Evolutionary conservation across 345 rosid genomes (phyloP), one percentile per base, ranked within the genome.

Genomic region (Hibiscus mutabilis): DNA sequence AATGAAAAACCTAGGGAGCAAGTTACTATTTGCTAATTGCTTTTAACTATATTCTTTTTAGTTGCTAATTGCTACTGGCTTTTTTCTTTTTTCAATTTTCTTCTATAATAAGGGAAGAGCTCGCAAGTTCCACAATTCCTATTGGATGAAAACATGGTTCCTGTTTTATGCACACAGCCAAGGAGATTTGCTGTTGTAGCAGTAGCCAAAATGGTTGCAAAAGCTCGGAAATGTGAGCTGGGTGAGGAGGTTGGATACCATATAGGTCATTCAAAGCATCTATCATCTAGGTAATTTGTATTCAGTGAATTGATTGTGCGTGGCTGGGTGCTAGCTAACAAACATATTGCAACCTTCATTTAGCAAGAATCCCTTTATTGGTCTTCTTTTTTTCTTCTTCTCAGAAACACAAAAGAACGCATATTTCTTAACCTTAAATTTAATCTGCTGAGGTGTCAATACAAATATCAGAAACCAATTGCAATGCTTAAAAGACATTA

Each of bases 111-210:
- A 93, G 98, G 98, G 78, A 93, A 93, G 84, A 93, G 97, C 87
- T 91, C 98, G 31, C 98, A 93, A 78, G 87, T 91, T 64, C 98
- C 98, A 21, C 98, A 93, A 74, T 93, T 91, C 82, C 90, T 93
- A 44, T 66, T 89, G 76, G 96, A 88, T 46, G 84, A 68, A 40
- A 86, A 89, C 84, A 74, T 89, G 80, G 81, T 83, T 60, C 98
- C 98, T 3, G 77, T 93, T 70, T 58, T 93, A 65, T 93, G 98
- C 66, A 91, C 98, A 1, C 97, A 88, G 75, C 97, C 98, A 9
- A 84, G 98, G 84, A 86, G 98, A 78, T 89, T 93, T 82, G 98
- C 98, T 60, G 98, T 89, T 78, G 97, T 93, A 64, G 90, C 98
- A 64, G 94, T 93, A 56, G 96, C 98, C 61, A 91, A 87, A 84